Percentiles rank a stretch among this genome's conserved stretches.
Evolutionary conservation across 176 grass and related monocot genomes (phyloP).

Genomic region (sorghum (Sorghum bicolor)): Sorghum_bicolor_NCBIv3 NC_012879.2:4632001-4632500

Average conservation of each 20-base stretch:
- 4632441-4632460: not conserved
- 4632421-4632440: not conserved
- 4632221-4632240: not conserved
- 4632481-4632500: not conserved
- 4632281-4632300: not conserved
- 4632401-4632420: not conserved
- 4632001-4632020: not conserved
- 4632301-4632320: not conserved
- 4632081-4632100: conserved; percentile 94
- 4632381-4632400: not conserved
- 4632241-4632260: not conserved
- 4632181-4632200: conserved; percentile 23
- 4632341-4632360: not conserved
- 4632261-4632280: not conserved
- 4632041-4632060: conserved; percentile 58
- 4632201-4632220: conserved; percentile 19
- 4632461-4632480: not conserved
- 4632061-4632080: conserved; percentile 99
- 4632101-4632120: conserved; percentile 96
- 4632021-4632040: not conserved
- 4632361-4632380: conserved; percentile 2
- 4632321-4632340: conserved; percentile 5
- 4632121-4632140: conserved; percentile 78
- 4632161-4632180: conserved; percentile 23
- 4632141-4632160: conserved; percentile 76